phyloP scores from a whole-genome alignment of 2,329 filamentous ascomycete species.

The Alternaria solani region DNA sequence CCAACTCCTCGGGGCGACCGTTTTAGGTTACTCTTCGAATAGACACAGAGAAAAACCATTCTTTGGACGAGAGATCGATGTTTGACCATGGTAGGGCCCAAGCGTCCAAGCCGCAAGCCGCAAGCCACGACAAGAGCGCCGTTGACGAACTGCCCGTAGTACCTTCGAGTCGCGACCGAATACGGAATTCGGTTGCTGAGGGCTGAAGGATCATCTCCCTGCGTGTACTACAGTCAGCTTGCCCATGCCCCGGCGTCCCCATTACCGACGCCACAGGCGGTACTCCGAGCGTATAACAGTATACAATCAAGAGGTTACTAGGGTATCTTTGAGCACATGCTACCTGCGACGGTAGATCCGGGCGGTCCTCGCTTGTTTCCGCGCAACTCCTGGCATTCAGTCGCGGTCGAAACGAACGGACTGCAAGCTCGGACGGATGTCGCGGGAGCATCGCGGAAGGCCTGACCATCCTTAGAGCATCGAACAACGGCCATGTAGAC shows the following conservation, averaged over 20 bases:
- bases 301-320: conserved; percentile 15
- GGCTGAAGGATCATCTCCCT: conserved; percentile 26
- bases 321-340: conserved; percentile 15
- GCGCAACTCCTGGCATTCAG: conserved; percentile 16
- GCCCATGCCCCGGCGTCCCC: conserved; percentile 29
- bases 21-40: conserved; percentile 30
- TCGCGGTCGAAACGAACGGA: conserved; percentile 22
- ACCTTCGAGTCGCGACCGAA: not conserved
- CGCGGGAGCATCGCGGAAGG: conserved; percentile 3
- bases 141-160: conserved; percentile 13
- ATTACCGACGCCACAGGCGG: conserved; percentile 29
- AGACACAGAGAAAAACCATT: conserved; percentile 22
- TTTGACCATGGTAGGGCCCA: conserved; percentile 23
- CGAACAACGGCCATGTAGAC: not conserved
- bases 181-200: not conserved
- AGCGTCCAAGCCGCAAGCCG: conserved; percentile 14
- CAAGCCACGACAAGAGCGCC: conserved; percentile 15
- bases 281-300: conserved; percentile 20
- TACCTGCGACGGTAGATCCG: conserved; percentile 10
- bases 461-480: conserved; percentile 1
- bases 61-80: conserved; percentile 24
- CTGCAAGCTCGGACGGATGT: conserved; percentile 16
- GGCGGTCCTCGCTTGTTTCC: conserved; percentile 16
- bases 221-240: conserved; percentile 25
- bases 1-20: conserved; percentile 27